Conservation (phyloP, 495 filamentous ascomycete species). For the Tuber microsphaerosporum region DNA sequence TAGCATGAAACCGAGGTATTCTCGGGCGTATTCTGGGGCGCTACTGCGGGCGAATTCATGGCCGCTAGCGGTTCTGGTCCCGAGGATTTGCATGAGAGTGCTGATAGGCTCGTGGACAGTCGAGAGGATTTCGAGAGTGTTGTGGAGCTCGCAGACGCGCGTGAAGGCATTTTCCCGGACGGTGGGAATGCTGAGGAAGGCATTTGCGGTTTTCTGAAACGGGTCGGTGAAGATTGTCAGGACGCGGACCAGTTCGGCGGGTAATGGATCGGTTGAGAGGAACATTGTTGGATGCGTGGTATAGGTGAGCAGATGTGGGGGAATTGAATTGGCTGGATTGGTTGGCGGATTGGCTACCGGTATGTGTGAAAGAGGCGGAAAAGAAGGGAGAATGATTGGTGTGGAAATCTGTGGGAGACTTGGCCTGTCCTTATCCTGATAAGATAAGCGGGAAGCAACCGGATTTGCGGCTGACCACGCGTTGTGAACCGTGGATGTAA, state of each 20-base stretch:
- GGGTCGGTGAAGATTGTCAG: slow-evolving; percentile 29
- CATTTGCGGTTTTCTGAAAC: slow-evolving; percentile 23
- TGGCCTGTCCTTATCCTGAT: not conserved
- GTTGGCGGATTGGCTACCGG: not conserved
- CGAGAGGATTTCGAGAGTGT: slow-evolving; percentile 30
- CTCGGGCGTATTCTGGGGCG: slow-evolving; percentile 34
- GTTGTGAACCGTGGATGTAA: not conserved
- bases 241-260: slow-evolving; percentile 22
- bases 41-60: slow-evolving; percentile 6
- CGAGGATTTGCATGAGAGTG: slow-evolving; percentile 19
- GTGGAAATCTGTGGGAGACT: not conserved
- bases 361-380: not conserved
- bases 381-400: not conserved
- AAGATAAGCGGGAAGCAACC: not conserved
- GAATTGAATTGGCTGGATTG: not conserved
- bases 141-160: slow-evolving; percentile 39
- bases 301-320: not conserved
- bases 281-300: not conserved
- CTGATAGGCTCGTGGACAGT: slow-evolving; percentile 14
- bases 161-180: slow-evolving; percentile 29
- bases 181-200: slow-evolving; percentile 23
- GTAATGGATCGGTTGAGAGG: slow-evolving; percentile 24
- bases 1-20: slow-evolving; percentile 39
- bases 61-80: not conserved
- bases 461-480: slow-evolving; percentile 1